A percentile compares a stretch with the other conserved stretches of the same genome.
Evolutionary conservation across 208 protist species (phyloP).

Genomic region (Trypanosoma melophagium): DNA sequence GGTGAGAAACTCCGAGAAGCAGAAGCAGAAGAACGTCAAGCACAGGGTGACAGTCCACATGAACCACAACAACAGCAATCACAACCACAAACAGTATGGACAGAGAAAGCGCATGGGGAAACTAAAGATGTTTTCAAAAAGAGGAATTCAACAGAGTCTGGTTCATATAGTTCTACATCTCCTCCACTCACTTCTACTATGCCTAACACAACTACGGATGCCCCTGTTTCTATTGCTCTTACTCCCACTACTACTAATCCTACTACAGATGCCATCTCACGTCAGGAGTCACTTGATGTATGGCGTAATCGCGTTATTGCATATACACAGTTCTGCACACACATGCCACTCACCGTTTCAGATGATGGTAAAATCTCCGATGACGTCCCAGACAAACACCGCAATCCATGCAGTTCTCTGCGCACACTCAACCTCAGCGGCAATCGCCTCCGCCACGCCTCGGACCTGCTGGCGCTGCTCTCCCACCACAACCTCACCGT

Average conservation of each 20-base stretch:
- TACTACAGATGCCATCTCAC: conserved; percentile 4
- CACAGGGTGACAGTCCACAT: no score
- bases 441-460: conserved; percentile 71
- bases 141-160: no score
- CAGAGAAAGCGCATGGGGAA: neutral
- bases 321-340: conserved; percentile 39
- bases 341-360: conserved; percentile 20
- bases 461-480: conserved; percentile 64
- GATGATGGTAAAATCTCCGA: conserved; percentile 22
- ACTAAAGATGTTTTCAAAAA: neutral
- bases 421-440: conserved; percentile 73
- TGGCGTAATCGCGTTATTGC: conserved; percentile 32
- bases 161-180: no score
- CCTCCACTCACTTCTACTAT: no score
- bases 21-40: neutral
- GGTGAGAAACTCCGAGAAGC: neutral
- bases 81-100: neutral
- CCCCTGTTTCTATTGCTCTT: neutral
- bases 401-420: conserved; percentile 76
- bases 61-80: neutral
- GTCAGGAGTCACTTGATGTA: conserved; percentile 30
- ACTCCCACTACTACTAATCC: neutral
- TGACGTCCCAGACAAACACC: conserved; percentile 31
- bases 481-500: conserved; percentile 67
- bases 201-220: no score